Percentiles rank a stretch among this genome's conserved stretches.
Conservation (phyloP, 1,284 basidiomycete genomes). For the Takashimella koratensis region DNA sequence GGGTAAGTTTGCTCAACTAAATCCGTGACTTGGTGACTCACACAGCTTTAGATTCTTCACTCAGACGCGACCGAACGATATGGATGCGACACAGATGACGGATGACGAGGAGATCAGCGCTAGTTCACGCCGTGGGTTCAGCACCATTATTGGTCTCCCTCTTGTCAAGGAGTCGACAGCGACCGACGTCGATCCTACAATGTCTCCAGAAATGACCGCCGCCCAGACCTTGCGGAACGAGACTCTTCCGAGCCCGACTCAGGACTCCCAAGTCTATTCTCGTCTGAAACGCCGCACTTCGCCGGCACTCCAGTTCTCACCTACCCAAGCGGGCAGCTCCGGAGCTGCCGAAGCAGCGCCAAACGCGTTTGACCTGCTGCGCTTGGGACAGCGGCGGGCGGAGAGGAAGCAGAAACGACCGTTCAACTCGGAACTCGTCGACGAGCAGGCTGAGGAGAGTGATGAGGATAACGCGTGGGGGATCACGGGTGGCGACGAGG, state of each 20-base stretch:
- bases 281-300: conserved; percentile 21
- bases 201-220: background rate
- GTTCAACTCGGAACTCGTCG: conserved; percentile 18
- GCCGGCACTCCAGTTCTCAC: background rate
- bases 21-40: too few relatives aligned
- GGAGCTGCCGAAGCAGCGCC: background rate
- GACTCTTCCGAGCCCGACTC: conserved; percentile 5
- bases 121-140: background rate
- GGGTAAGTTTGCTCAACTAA: conserved; percentile 33
- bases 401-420: background rate
- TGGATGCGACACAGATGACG: conserved; percentile 7
- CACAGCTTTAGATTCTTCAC: conserved; percentile 42
- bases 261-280: conserved; percentile 9
- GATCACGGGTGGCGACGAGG: conserved; percentile 22
- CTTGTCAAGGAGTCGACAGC: too few relatives aligned
- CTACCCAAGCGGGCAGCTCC: background rate
- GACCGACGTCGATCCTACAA: background rate
- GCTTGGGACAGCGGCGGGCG: background rate
- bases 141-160: background rate
- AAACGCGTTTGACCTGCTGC: conserved; percentile 11
- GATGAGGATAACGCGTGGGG: conserved; percentile 43
- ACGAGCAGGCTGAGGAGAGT: conserved; percentile 51
- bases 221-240: too few relatives aligned
- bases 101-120: conserved; percentile 4
- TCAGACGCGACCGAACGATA: conserved; percentile 33